These are phyloP conservation scores for Penicillium pulvis DNA, from an alignment of 495 filamentous ascomycete species.

Conservation along the genomic window DNA sequence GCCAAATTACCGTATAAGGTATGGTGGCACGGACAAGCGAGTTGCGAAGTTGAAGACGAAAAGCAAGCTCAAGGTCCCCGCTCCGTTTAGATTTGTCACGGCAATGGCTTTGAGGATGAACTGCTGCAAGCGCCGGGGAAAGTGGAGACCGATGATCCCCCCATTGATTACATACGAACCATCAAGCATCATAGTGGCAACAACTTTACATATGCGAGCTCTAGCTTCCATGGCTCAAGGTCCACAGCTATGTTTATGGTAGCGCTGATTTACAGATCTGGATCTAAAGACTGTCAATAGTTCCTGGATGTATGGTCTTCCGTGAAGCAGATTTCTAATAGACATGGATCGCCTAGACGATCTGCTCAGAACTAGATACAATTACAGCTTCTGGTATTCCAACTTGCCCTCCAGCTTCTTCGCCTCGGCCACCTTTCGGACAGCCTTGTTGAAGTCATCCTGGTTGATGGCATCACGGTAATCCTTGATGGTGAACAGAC, in stretches of 20 bases:
- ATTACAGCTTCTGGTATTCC: slow-evolving; percentile 95
- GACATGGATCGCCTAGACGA: slow-evolving; percentile 12
- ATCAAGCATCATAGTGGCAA: not conserved
- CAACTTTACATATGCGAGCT: not conserved
- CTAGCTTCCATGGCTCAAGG: too few species aligned
- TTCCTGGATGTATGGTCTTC: slow-evolving; percentile 20
- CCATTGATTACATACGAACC: not conserved
- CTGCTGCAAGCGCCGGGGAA: not conserved
- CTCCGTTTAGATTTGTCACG: too few species aligned
- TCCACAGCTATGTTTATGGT: too few species aligned
- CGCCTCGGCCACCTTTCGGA: slow-evolving; percentile 91
- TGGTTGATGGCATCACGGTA: slow-evolving; percentile 94
- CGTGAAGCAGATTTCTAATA: slow-evolving; percentile 21
- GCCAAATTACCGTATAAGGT: too few species aligned
- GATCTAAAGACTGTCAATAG: not conserved
- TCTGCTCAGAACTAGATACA: slow-evolving; percentile 23
- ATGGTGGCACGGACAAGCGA: too few species aligned
- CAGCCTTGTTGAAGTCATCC: slow-evolving; percentile 98
- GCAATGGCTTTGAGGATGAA: not conserved
- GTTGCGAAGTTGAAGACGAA: not conserved
- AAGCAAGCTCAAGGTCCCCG: not conserved
- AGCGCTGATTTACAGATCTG: not conserved
- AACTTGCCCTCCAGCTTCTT: slow-evolving; percentile 99
- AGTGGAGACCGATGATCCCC: not conserved
- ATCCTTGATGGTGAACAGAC: slow-evolving; percentile 96